Percentiles rank a stretch among this genome's conserved stretches.
phyloP scores from a whole-genome alignment of 768 basidiomycete species.

The Rhizopogon sp. region DNA sequence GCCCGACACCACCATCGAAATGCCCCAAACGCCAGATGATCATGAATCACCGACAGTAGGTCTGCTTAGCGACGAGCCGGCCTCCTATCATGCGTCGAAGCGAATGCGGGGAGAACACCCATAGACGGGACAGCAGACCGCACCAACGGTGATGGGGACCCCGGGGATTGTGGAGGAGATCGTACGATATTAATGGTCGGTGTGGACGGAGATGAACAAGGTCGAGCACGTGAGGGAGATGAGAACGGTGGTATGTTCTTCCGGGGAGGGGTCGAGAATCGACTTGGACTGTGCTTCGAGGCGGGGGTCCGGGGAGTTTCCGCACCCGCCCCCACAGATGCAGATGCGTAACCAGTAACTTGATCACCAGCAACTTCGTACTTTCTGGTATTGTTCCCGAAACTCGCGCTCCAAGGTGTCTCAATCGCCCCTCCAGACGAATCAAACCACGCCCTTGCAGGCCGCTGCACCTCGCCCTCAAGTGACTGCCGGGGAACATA shows the following conservation, averaged over 20 bases:
- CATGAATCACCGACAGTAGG: too few relatives aligned
- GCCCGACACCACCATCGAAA: too few relatives aligned
- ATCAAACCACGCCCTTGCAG: not conserved
- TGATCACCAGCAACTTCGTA: not conserved
- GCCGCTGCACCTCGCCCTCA: not conserved
- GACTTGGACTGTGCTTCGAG: not conserved
- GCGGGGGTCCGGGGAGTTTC: not conserved
- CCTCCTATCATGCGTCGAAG: not conserved
- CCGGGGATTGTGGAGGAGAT: slow-evolving; percentile 8
- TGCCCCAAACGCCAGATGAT: too few relatives aligned
- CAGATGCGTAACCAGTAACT: not conserved
- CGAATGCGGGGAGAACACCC: slow-evolving; percentile 8
- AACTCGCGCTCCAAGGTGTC: not conserved
- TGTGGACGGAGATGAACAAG: slow-evolving; percentile 1
- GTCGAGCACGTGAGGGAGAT: not conserved
- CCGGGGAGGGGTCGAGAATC: not conserved
- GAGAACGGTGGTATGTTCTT: not conserved
- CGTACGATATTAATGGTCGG: slow-evolving; percentile 13
- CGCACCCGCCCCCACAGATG: not conserved
- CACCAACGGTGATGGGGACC: not conserved
- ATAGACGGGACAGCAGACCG: not conserved
- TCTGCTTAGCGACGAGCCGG: too few relatives aligned
- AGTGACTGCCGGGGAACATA: not conserved
- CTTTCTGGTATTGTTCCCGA: too few relatives aligned
- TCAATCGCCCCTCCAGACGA: not conserved